phyloP scores from a whole-genome alignment of 768 basidiomycete genomes.

The Leccinum variicolor region DNA sequence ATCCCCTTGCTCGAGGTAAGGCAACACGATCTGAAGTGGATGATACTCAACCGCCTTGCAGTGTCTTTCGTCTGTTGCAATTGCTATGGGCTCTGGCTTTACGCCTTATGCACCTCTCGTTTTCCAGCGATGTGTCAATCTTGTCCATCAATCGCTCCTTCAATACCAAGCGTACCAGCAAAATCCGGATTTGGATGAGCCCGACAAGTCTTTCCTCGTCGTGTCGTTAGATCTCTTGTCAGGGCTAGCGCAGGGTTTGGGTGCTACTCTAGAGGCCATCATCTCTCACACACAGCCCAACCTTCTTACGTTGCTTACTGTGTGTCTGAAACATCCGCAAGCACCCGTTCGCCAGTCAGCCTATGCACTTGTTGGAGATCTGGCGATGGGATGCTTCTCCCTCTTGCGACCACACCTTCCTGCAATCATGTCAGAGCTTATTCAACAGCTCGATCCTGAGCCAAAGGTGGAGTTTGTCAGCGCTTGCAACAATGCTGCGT shows the following conservation, averaged over 20 bases:
- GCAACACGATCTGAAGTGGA: conserved; percentile 2
- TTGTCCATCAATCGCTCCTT: conserved; percentile 79
- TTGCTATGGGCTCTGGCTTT: conserved; percentile 91
- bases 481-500: conserved; percentile 98
- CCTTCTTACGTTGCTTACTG: conserved; percentile 74
- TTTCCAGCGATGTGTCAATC: conserved; percentile 84
- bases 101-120: conserved; percentile 85
- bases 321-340: conserved; percentile 94
- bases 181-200: conserved; percentile 89
- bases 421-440: conserved; percentile 86
- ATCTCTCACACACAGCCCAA: conserved; percentile 71
- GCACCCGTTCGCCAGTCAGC: conserved; percentile 94
- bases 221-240: conserved; percentile 97
- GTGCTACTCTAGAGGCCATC: conserved; percentile 69
- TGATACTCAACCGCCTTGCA: conserved; percentile 30
- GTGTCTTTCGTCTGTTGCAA: conserved; percentile 97
- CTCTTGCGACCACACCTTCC: conserved; percentile 84
- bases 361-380: conserved; percentile 96
- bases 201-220: conserved; percentile 95
- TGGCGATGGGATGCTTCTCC: conserved; percentile 93
- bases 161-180: conserved; percentile 87
- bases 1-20: conserved; percentile 93
- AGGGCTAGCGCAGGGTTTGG: conserved; percentile 92
- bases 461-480: conserved; percentile 93
- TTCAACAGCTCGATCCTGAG: conserved; percentile 86